Percentiles rank a stretch among this genome's conserved stretches.
phyloP scores from a whole-genome alignment of 1,284 basidiomycete species.

The Stygiomarasmius scandens region DNA sequence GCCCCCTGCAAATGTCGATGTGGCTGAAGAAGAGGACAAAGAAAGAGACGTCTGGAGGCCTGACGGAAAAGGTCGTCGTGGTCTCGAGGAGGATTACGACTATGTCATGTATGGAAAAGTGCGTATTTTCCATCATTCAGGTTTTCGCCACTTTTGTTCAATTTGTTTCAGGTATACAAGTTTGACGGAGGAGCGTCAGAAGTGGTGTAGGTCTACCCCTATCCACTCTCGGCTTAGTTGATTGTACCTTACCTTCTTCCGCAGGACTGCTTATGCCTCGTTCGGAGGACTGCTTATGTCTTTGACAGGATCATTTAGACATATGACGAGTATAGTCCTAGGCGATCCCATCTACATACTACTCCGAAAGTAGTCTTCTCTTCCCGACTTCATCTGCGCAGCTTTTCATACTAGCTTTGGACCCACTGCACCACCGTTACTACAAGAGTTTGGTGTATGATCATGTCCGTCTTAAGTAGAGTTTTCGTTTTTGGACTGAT shows the following conservation, averaged over 20 bases:
- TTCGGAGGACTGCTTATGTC: slow-evolving; percentile 98
- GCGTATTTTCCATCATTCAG: slow-evolving; percentile 5
- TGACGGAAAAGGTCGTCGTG: slow-evolving; percentile 83
- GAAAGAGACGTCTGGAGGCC: slow-evolving; percentile 86
- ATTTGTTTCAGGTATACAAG: slow-evolving; percentile 81
- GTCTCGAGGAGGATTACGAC: slow-evolving; percentile 95
- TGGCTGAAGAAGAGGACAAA: slow-evolving; percentile 66
- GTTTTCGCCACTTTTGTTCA: slow-evolving; percentile 9
- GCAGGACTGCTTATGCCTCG: slow-evolving; percentile 91
- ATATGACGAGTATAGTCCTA: slow-evolving; percentile 90
- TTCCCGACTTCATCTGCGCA: background rate
- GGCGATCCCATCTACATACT: slow-evolving; percentile 93
- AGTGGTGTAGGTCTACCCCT: slow-evolving; percentile 66
- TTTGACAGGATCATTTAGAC: slow-evolving; percentile 89
- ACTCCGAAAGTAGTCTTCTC: slow-evolving; percentile 57
- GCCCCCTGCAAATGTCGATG: slow-evolving; percentile 40
- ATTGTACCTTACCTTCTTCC: slow-evolving; percentile 13
- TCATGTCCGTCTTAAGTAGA: background rate
- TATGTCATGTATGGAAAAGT: slow-evolving; percentile 99
- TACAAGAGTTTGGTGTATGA: too few species aligned
- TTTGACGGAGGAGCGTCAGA: slow-evolving; percentile 89
- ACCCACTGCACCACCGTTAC: too few species aligned
- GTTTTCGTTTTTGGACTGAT: background rate
- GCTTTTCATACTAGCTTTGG: too few species aligned
- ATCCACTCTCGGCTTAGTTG: background rate